phyloP scores from a whole-genome alignment of 257 asterid genomes.

The Solanum corneliomulleri region DNA sequence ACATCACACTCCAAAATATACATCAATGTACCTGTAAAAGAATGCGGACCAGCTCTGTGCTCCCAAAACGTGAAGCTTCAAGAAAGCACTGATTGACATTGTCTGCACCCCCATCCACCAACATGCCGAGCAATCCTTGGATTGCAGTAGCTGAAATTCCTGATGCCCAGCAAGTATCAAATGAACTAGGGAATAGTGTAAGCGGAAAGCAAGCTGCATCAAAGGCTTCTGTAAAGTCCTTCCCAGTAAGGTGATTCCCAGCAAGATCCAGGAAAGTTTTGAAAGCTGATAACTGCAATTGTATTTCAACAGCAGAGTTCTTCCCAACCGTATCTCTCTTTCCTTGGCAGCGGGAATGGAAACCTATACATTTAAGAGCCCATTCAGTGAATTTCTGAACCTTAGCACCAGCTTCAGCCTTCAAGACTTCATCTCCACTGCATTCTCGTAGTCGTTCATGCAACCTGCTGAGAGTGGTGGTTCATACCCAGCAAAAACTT shows the following conservation, averaged over 20 bases:
- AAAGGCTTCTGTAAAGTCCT: conserved; percentile 97
- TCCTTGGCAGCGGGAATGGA: conserved; percentile 95
- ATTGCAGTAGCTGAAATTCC: conserved; percentile 89
- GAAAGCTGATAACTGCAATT: conserved; percentile 87
- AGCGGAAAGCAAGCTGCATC: conserved; percentile 99
- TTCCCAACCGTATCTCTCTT: conserved; percentile 64
- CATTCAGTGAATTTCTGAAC: conserved; percentile 97
- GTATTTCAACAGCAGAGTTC: conserved; percentile 62
- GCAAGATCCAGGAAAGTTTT: conserved; percentile 90
- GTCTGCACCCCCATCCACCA: conserved; percentile 98
- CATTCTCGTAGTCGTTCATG: conserved; percentile 94
- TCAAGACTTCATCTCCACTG: conserved; percentile 90
- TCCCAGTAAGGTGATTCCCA: conserved; percentile 84
- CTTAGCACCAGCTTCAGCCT: conserved; percentile 97
- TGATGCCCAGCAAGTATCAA: conserved; percentile 97
- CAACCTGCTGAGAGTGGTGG: conserved; percentile 42
- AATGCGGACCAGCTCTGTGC: conserved; percentile 98
- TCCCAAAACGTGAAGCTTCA: conserved; percentile 98
- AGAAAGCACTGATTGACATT: conserved; percentile 96
- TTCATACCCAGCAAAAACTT: conserved; percentile 4
- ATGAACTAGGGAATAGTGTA: conserved; percentile 89
- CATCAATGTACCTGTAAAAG: conserved; percentile 60
- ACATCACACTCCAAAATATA: neutral
- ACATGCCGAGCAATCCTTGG: conserved; percentile 87
- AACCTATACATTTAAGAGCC: conserved; percentile 98